These are phyloP conservation scores for Termitomyces sp. DNA, from an alignment of 768 basidiomycete genomes.

Conservation along the genomic window DNA sequence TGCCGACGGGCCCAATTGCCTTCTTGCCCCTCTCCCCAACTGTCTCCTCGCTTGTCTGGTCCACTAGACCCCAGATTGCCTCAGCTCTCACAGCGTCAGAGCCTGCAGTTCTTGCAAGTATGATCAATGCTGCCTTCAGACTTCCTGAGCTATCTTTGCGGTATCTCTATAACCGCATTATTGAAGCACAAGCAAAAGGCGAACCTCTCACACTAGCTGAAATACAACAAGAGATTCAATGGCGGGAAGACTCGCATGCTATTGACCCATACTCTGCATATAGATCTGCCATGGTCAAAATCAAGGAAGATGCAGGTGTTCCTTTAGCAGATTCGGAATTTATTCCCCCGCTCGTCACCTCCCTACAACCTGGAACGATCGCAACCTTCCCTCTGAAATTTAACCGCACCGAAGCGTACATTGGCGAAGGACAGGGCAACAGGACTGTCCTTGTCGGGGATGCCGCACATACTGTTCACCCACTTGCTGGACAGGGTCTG, in stretches of 20 bases:
- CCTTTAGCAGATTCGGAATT: conserved; percentile 55
- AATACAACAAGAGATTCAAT: conserved; percentile 59
- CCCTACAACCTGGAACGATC: conserved; percentile 64
- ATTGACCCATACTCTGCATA: conserved; percentile 63
- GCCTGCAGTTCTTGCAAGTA: conserved; percentile 52
- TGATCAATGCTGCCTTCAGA: conserved; percentile 92
- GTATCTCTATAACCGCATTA: conserved; percentile 57
- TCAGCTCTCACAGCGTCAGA: conserved; percentile 63
- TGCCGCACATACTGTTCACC: conserved; percentile 93
- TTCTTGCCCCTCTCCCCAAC: conserved; percentile 85
- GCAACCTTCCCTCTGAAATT: conserved; percentile 91
- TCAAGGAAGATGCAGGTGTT: conserved; percentile 35
- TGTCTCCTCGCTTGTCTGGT: conserved; percentile 91
- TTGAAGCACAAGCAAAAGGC: conserved; percentile 45
- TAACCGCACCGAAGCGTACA: conserved; percentile 81
- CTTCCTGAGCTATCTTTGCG: conserved; percentile 69
- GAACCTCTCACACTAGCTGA: conserved; percentile 40
- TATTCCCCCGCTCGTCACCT: conserved; percentile 70
- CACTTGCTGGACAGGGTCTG: conserved; percentile 92
- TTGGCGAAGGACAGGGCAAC: conserved; percentile 60
- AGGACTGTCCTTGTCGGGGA: conserved; percentile 92
- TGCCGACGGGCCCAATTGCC: conserved; percentile 92
- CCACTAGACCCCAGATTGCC: conserved; percentile 74
- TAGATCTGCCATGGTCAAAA: conserved; percentile 38
- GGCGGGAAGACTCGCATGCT: conserved; percentile 67